Evolutionary conservation across 345 rosid species (phyloP).

Genomic region (Pelargonium nanum): DNA sequence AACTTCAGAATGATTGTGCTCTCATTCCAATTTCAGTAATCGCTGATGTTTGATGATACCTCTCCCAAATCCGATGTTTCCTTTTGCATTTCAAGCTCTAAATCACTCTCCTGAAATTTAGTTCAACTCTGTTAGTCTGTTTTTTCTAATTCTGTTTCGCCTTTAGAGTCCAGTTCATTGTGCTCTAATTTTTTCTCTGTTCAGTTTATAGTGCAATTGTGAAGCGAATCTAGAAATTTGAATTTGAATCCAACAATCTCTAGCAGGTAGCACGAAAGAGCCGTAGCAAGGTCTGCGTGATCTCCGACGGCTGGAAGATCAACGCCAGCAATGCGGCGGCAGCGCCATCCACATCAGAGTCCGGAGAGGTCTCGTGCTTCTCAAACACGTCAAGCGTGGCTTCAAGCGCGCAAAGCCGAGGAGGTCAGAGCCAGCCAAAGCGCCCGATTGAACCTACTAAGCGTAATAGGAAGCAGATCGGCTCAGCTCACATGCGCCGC

Average conservation of each 20-base stretch:
- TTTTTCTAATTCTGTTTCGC: background rate
- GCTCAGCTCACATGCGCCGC: constrained; percentile 39
- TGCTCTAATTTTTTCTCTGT: background rate
- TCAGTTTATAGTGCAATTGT: background rate
- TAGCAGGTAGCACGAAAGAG: constrained; percentile 45
- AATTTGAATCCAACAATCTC: background rate
- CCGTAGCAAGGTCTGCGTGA: constrained; percentile 35
- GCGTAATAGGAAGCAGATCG: constrained; percentile 19
- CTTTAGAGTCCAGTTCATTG: background rate
- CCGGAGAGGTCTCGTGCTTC: constrained; percentile 42
- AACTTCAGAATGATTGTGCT: too few relatives aligned
- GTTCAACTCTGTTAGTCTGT: background rate
- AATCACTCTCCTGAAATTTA: background rate
- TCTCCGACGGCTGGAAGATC: constrained; percentile 14
- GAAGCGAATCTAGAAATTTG: background rate
- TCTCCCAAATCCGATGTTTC: background rate
- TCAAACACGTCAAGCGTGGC: constrained; percentile 48
- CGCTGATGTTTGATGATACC: background rate
- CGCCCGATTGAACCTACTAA: constrained; percentile 6
- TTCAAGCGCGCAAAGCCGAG: constrained; percentile 29
- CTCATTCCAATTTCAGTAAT: too few relatives aligned
- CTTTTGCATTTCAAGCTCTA: background rate
- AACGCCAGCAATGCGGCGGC: constrained; percentile 10
- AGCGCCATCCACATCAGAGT: constrained; percentile 22
- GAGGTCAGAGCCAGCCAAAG: constrained; percentile 10